Percentiles rank a stretch among this genome's conserved stretches.
phyloP scores from a whole-genome alignment of 2,329 filamentous ascomycete species.

The Penicillium nordicum region DNA sequence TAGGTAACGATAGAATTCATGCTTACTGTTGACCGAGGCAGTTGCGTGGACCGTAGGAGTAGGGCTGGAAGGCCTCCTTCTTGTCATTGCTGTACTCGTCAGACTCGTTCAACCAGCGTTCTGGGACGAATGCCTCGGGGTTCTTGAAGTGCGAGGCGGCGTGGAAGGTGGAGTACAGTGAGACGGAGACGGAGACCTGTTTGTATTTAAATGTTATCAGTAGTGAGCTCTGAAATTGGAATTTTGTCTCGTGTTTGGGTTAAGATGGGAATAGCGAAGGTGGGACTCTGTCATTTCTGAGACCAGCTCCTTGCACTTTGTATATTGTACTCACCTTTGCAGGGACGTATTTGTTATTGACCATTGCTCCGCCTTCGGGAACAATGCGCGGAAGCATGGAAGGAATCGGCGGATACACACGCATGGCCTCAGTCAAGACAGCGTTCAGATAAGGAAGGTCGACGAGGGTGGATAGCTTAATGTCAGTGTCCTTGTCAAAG shows the following conservation, averaged over 20 bases:
- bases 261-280: neutral
- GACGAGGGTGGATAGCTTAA: conserved; percentile 15
- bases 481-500: conserved; percentile 21
- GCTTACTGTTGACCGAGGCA: conserved; percentile 30
- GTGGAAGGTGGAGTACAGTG: conserved; percentile 12
- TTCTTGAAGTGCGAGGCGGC: conserved; percentile 17
- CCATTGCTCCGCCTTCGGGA: conserved; percentile 27
- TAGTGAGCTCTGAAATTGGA: neutral
- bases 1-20: neutral
- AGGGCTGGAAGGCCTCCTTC: conserved; percentile 30
- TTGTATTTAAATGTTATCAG: neutral
- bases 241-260: neutral
- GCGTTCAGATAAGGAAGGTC: conserved; percentile 26
- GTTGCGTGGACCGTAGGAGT: conserved; percentile 28
- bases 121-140: conserved; percentile 25
- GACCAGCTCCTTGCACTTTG: neutral
- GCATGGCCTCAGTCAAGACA: conserved; percentile 25
- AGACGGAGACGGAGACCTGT: conserved; percentile 18
- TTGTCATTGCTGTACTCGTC: conserved; percentile 30
- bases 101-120: conserved; percentile 30
- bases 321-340: conserved; percentile 18
- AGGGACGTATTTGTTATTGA: conserved; percentile 26
- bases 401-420: conserved; percentile 29
- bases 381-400: conserved; percentile 32
- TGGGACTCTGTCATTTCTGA: neutral